Base-by-base conservation (phyloP, 805 yeast genomes). In the Yarrowia sp. region DNA sequence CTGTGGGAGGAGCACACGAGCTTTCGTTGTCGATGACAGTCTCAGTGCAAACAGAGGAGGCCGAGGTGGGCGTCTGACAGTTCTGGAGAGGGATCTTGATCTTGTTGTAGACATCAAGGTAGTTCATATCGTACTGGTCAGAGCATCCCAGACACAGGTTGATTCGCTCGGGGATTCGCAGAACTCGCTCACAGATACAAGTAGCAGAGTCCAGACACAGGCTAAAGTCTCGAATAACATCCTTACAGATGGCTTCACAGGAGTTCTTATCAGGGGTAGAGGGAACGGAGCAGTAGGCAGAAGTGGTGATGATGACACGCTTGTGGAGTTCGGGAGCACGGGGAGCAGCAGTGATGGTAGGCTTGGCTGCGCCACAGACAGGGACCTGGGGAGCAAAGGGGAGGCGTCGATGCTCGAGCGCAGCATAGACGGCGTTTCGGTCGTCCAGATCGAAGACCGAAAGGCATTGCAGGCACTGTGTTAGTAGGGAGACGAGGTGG, bases 381-480 rank as follows among this genome's bases (percentile, higher is more conserved):
- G 58, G 58, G 8, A 53, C 41, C 14, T 53, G 16, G 58, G 58
- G 58, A 0, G 42, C 8, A 11, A 36, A 53, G 5, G 43, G 12
- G 9, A 53, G 35, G 9, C 14, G n/a, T 16, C 58, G 10, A 32
- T 16, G 19, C 32, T 53, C 32, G 16, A 53, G 32, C 2, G 38
- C 58, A 16, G 43, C 26, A 11, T 53, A 19, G 43, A 53, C 58
- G 35, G 32, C n/a, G 58, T 53, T 36, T 16, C 32, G 32, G 43
- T 53, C 38, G 58, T 38, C 43, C n/a, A 53, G 58, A 12, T 38
- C 16, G n/a, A 16, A 53, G 10, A 53, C 35, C 10, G 58, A 53
- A 22, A 53, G 58, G 43, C 58, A 53, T 53, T 53, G 58, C 32
- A 38, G 43, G 43, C 58, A 53, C 58, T 53, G 58, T 53, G 58